Conservation (phyloP, 768 basidiomycete species). For the Rhodotorula kratochvilovae region DNA sequence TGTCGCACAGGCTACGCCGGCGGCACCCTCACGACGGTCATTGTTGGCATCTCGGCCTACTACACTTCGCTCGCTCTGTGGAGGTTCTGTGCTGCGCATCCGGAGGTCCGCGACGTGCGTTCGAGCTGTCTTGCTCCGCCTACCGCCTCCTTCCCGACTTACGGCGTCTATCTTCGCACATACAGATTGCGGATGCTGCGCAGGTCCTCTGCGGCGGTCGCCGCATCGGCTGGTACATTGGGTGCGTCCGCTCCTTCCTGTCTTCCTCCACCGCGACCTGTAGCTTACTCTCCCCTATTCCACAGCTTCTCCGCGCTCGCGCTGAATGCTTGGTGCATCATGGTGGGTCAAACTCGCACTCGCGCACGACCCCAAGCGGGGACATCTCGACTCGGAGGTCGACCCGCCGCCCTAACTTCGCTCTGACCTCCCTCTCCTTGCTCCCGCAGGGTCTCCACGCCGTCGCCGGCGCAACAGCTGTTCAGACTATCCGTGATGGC, state of each 20-base stretch:
- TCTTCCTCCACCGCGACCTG: neutral
- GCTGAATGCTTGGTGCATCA: conserved; percentile 33
- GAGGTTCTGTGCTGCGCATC: conserved; percentile 38
- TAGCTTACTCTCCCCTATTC: neutral
- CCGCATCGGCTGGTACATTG: conserved; percentile 32
- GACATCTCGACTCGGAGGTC: no score
- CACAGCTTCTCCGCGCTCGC: conserved; percentile 33
- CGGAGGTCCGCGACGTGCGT: conserved; percentile 25
- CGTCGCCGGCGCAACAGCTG: conserved; percentile 53
- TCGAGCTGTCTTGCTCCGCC: neutral
- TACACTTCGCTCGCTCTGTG: conserved; percentile 39
- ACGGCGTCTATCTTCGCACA: neutral
- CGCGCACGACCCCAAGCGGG: no score
- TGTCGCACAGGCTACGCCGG: conserved; percentile 23
- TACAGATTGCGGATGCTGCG: conserved; percentile 23
- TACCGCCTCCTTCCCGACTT: neutral
- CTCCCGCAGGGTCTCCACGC: conserved; percentile 48
- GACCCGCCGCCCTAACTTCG: no score
- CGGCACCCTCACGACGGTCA: conserved; percentile 19
- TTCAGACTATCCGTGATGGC: conserved; percentile 48
- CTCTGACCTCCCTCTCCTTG: conserved; percentile 50
- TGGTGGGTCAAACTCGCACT: neutral
- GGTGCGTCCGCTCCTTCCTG: neutral
- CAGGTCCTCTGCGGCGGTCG: conserved; percentile 18
- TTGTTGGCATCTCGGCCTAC: conserved; percentile 21